phyloP scores from a whole-genome alignment of 2,329 filamentous ascomycete genomes.

The Zasmidium angulare region DNA sequence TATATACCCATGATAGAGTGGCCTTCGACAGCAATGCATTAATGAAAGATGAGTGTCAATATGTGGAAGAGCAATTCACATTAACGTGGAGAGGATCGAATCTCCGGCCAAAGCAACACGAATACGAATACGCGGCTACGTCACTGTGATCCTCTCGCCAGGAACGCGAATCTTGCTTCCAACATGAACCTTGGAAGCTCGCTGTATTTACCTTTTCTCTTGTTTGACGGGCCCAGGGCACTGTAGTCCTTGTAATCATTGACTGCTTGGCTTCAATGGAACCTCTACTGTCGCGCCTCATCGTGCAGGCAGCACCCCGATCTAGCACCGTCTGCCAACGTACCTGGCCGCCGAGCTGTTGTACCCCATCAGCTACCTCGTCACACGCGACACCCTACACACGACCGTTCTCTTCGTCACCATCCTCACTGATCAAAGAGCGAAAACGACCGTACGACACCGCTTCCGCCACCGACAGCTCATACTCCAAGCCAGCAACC shows the following conservation, averaged over 20 bases:
- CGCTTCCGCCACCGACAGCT: slow-evolving; percentile 26
- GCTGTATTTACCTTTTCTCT: background rate
- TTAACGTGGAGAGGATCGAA: too few relatives aligned
- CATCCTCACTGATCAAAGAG: slow-evolving; percentile 16
- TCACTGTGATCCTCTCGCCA: background rate
- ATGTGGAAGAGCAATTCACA: background rate
- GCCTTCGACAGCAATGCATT: too few relatives aligned
- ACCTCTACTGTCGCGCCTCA: slow-evolving; percentile 28
- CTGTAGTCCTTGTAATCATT: background rate
- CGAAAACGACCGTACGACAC: slow-evolving; percentile 23
- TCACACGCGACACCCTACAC: slow-evolving; percentile 4
- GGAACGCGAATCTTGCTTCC: background rate
- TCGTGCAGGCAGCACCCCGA: slow-evolving; percentile 26
- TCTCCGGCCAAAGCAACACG: background rate
- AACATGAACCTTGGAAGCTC: background rate
- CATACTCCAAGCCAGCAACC: slow-evolving; percentile 35
- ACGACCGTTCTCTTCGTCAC: slow-evolving; percentile 3
- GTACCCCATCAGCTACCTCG: slow-evolving; percentile 13
- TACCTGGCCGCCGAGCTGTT: slow-evolving; percentile 10
- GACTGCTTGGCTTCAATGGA: slow-evolving; percentile 27
- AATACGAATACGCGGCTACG: background rate
- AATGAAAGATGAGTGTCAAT: too few relatives aligned
- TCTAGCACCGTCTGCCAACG: slow-evolving; percentile 3
- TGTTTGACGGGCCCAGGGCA: background rate
- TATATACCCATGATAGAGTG: background rate